phyloP scores from a whole-genome alignment of 2,329 filamentous ascomycete species.

The Cladophialophora chaetospira region DNA sequence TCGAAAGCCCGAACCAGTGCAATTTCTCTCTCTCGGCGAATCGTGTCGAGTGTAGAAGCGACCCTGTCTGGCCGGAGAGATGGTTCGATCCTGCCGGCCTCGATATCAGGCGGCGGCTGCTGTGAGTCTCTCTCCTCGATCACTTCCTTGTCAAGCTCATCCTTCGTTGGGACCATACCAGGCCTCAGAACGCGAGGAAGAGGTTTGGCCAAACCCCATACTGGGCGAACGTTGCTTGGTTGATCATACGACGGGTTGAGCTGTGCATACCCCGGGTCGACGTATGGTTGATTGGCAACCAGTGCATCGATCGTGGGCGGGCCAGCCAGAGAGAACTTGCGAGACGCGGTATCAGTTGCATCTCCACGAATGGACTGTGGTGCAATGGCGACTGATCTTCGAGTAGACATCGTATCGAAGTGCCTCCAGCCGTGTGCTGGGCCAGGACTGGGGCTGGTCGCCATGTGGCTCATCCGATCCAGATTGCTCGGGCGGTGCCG shows the following conservation, averaged over 20 bases:
- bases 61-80: slow-evolving; percentile 15
- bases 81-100: slow-evolving; percentile 21
- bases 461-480: slow-evolving; percentile 11
- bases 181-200: slow-evolving; percentile 56
- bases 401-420: slow-evolving; percentile 2
- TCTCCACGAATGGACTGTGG: slow-evolving; percentile 4
- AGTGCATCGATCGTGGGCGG: slow-evolving; percentile 28
- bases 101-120: slow-evolving; percentile 4
- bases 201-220: slow-evolving; percentile 58
- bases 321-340: slow-evolving; percentile 37
- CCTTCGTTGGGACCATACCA: slow-evolving; percentile 54
- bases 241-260: slow-evolving; percentile 60
- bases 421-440: slow-evolving; percentile 11
- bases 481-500: slow-evolving; percentile 15
- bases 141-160: slow-evolving; percentile 40
- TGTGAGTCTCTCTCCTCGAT: slow-evolving; percentile 2
- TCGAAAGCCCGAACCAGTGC: slow-evolving; percentile 16
- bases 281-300: slow-evolving; percentile 46
- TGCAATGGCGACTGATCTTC: slow-evolving; percentile 19
- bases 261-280: slow-evolving; percentile 57
- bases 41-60: slow-evolving; percentile 13
- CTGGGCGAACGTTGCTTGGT: slow-evolving; percentile 50
- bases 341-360: slow-evolving; percentile 11
- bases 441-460: slow-evolving; percentile 15
- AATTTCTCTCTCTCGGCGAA: slow-evolving; percentile 21